phyloP scores from a whole-genome alignment of 1,284 basidiomycete genomes.

The Puccinia triticina region DNA sequence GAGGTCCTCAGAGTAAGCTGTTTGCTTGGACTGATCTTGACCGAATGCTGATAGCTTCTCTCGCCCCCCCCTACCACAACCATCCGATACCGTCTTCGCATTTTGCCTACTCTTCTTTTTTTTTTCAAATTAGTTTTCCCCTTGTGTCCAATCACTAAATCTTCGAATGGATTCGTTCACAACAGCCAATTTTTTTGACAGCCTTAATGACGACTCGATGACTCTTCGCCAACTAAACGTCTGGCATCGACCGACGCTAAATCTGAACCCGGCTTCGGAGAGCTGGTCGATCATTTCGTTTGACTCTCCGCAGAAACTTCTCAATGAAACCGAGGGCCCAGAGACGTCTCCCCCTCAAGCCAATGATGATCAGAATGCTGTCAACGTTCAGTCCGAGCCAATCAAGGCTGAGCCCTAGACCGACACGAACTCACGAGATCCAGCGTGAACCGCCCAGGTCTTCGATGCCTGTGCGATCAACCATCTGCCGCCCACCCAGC shows the following conservation, averaged over 20 bases:
- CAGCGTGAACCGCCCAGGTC: no score
- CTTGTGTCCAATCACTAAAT: slow-evolving; percentile 31
- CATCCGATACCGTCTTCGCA: neutral
- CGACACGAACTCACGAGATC: no score
- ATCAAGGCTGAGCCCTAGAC: no score
- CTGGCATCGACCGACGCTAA: slow-evolving; percentile 40
- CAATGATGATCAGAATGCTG: no score
- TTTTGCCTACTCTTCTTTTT: neutral
- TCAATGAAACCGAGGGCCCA: no score
- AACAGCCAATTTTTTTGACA: slow-evolving; percentile 8
- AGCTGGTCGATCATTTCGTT: slow-evolving; percentile 48
- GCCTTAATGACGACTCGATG: neutral
- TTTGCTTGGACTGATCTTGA: neutral
- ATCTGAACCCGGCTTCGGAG: neutral
- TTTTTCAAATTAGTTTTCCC: no score
- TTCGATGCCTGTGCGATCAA: no score
- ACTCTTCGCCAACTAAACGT: slow-evolving; percentile 35
- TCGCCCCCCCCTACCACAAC: neutral
- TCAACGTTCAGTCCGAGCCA: no score
- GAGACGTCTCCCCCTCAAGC: no score
- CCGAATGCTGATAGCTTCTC: neutral
- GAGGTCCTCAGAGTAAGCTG: slow-evolving; percentile 20
- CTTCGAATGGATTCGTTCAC: slow-evolving; percentile 37
- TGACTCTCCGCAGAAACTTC: neutral
- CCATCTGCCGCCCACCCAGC: no score